phyloP scores from a whole-genome alignment of 164 flowering plant species.

The Paratinospora sagittata region DNA sequence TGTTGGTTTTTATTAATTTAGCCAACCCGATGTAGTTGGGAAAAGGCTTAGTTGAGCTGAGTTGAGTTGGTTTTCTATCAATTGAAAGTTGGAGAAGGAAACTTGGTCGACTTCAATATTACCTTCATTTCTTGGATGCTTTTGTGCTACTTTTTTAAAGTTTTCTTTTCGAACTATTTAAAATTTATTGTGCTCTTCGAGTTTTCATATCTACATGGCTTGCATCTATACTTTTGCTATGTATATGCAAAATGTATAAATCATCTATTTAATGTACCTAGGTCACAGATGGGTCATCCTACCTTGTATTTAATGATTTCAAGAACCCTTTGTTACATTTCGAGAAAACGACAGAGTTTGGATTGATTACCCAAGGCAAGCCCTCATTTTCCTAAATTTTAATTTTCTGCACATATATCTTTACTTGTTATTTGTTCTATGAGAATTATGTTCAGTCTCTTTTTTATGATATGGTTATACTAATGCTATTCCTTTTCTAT shows the following conservation, averaged over 20 bases:
- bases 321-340: slow-evolving; percentile 29
- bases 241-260: not conserved
- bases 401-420: not conserved
- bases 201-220: too few relatives aligned
- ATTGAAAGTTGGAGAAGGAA: too few relatives aligned
- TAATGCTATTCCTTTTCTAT: slow-evolving; percentile 6
- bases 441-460: not conserved
- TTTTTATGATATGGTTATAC: not conserved
- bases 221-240: not conserved
- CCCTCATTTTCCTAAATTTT: not conserved
- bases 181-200: too few relatives aligned
- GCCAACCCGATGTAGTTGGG: too few relatives aligned
- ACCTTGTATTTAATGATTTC: slow-evolving; percentile 46
- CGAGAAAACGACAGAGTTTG: slow-evolving; percentile 36
- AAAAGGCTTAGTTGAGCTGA: too few relatives aligned
- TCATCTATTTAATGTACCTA: slow-evolving; percentile 20
- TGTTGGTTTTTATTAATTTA: not conserved
- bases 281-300: slow-evolving; percentile 40
- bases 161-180: too few relatives aligned
- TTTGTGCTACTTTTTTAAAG: too few relatives aligned
- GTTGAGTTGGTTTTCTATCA: too few relatives aligned
- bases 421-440: not conserved
- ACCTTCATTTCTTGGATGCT: too few relatives aligned
- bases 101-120: too few relatives aligned
- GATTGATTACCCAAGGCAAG: slow-evolving; percentile 43